Percentiles rank a stretch among this genome's conserved stretches.
Evolutionary conservation across 1,284 basidiomycete species (phyloP).

Genomic region (Omphalotus olearius): DNA sequence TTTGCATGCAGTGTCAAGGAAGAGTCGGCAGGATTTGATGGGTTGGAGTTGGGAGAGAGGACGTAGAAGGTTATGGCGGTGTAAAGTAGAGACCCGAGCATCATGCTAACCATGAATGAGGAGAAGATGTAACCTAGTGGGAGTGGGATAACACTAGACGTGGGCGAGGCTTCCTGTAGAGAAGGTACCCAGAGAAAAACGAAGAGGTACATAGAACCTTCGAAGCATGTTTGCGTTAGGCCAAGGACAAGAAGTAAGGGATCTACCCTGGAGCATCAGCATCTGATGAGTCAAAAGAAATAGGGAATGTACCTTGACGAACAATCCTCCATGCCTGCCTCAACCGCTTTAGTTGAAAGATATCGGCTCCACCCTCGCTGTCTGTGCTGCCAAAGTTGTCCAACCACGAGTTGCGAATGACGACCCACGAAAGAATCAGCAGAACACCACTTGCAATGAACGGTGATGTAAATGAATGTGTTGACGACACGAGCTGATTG

Average conservation of each 20-base stretch:
- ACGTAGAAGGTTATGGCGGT: constrained; percentile 45
- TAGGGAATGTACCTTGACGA: constrained; percentile 37
- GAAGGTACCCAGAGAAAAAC: constrained; percentile 79
- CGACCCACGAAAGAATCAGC: constrained; percentile 49
- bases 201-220: constrained; percentile 80
- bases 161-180: constrained; percentile 53
- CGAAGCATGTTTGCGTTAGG: constrained; percentile 72
- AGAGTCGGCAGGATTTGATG: background rate
- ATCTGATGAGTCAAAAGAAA: constrained; percentile 4
- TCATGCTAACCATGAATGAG: constrained; percentile 75
- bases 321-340: constrained; percentile 57
- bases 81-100: constrained; percentile 71
- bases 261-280: constrained; percentile 34
- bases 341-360: constrained; percentile 51
- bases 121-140: constrained; percentile 77
- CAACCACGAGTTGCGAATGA: constrained; percentile 55
- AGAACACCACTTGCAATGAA: constrained; percentile 60
- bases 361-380: constrained; percentile 26
- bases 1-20: constrained; percentile 61
- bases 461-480: constrained; percentile 50
- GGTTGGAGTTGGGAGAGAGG: constrained; percentile 29
- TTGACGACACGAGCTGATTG: constrained; percentile 52
- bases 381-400: constrained; percentile 59
- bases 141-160: constrained; percentile 31
- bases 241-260: constrained; percentile 62